Base-by-base conservation (phyloP, 352 stramenopile genomes). In the Lagenidium giganteum region DNA sequence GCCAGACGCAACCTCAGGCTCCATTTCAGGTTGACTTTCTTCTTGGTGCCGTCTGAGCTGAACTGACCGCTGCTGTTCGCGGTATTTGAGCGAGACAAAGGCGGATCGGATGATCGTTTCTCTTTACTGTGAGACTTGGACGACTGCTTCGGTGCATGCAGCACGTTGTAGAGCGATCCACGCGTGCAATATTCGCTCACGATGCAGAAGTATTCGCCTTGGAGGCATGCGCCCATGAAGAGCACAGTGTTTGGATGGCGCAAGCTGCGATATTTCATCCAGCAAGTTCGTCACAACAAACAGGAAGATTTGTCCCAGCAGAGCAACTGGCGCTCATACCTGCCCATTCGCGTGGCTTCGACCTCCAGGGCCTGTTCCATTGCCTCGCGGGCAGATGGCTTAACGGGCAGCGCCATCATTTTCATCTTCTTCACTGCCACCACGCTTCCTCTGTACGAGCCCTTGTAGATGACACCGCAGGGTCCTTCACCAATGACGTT, bases 211-310 rank as follows among this genome's bases (percentile, higher is more conserved):
- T 98, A 96, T 31, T 96, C 91, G 42, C 95, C 87, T 47, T 96
- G 77, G 12, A 98, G 73, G 66, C 94, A 98, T 26, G 95, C 95
- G 30, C 95, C 96, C 90, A 99, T 98, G 63, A 98, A 99, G 17
- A 99, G 72, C 52, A 98, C 97, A 20, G 98, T 98, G 68, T 98
- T 98, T 3, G 96, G 96, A 69, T 99, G 96, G n/a, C 95, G 72
- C 54, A 99, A 79, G 34, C 77, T 88, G 42, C 2, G 11, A 16
- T n/a, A n/a, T n/a, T n/a, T n/a, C n/a, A n/a, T n/a, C n/a, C n/a
- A n/a, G n/a, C n/a, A n/a, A n/a, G n/a, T n/a, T n/a, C n/a, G n/a
- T n/a, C 17, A 21, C 9, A 41, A 41, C 17, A n/a, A 21, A n/a
- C 9, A 9, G n/a, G n/a, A 32, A 30, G 9, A n/a, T n/a, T n/a